These are phyloP conservation scores for Lodderomyces metapsilosis DNA, from an alignment of 1,139 yeast genomes.

Conservation along the genomic window DNA sequence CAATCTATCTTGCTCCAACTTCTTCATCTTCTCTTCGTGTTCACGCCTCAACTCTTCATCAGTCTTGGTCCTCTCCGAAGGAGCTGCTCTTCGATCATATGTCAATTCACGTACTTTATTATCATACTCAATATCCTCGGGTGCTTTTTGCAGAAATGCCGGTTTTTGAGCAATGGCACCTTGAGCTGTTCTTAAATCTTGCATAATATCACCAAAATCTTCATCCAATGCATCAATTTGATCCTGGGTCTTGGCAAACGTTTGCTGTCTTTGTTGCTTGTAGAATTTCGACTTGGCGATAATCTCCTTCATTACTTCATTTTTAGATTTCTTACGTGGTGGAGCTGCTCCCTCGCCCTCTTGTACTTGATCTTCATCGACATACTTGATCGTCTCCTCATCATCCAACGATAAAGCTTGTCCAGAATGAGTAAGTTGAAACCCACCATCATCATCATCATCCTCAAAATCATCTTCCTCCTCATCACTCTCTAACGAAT, in stretches of 20 bases:
- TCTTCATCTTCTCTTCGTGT: conserved; percentile 61
- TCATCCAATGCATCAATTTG: conserved; percentile 76
- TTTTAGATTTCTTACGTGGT: conserved; percentile 75
- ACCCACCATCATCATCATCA: conserved; percentile 35
- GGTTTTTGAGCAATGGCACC: conserved; percentile 16
- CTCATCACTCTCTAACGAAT: conserved; percentile 64
- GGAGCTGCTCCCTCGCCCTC: conserved; percentile 29
- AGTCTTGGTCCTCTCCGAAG: conserved; percentile 95
- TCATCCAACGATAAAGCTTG: conserved; percentile 55
- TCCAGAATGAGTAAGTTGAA: conserved; percentile 76
- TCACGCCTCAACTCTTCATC: conserved; percentile 78
- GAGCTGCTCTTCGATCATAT: conserved; percentile 85
- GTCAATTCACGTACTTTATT: conserved; percentile 73
- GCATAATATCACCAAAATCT: conserved; percentile 74
- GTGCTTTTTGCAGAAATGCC: conserved; percentile 33
- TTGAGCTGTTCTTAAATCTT: conserved; percentile 39
- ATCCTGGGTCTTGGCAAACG: conserved; percentile 67
- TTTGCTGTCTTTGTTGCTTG: conserved; percentile 83
- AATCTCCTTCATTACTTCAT: conserved; percentile 95
- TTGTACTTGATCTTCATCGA: conserved; percentile 33
- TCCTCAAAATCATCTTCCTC: conserved; percentile 45
- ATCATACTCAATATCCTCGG: conserved; percentile 66
- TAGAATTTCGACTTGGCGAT: conserved; percentile 92
- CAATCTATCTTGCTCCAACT: conserved; percentile 72
- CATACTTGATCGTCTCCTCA: conserved; percentile 34